phyloP scores from a whole-genome alignment of 208 protist genomes.

The Trypanosoma congolense region DNA sequence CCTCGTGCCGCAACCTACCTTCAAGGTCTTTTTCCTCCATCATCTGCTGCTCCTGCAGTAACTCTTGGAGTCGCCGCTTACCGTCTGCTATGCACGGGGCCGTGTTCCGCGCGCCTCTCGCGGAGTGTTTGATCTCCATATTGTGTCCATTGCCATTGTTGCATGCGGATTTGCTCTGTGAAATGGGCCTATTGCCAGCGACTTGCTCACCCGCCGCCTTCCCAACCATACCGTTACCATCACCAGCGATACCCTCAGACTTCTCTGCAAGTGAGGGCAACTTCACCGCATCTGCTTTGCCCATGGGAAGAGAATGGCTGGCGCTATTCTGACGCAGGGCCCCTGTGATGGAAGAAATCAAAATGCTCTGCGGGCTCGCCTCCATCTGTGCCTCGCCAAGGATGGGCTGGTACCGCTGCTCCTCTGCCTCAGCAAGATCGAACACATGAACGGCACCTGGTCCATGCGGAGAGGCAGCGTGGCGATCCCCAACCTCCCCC shows the following conservation, averaged over 20 bases:
- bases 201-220: neutral
- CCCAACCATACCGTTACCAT: neutral
- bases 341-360: constrained; percentile 15
- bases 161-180: neutral
- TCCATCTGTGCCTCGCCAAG: constrained; percentile 22
- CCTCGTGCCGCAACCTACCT: constrained; percentile 35
- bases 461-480: neutral
- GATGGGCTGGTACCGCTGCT: constrained; percentile 26
- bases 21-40: constrained; percentile 36
- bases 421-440: constrained; percentile 19
- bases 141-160: neutral
- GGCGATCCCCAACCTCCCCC: neutral
- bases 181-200: neutral
- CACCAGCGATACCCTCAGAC: neutral
- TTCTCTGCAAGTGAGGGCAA: constrained; percentile 8
- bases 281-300: constrained; percentile 7
- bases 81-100: constrained; percentile 1
- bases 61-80: constrained; percentile 40
- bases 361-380: constrained; percentile 22
- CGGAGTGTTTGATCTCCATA: neutral
- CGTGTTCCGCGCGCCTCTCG: neutral
- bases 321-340: neutral
- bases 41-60: constrained; percentile 58
- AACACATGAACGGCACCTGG: constrained; percentile 16
- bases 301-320: constrained; percentile 5